Percentiles rank a stretch among this genome's conserved stretches.
Conservation (phyloP, 768 basidiomycete species). For the Pulveroboletus sp. region DNA sequence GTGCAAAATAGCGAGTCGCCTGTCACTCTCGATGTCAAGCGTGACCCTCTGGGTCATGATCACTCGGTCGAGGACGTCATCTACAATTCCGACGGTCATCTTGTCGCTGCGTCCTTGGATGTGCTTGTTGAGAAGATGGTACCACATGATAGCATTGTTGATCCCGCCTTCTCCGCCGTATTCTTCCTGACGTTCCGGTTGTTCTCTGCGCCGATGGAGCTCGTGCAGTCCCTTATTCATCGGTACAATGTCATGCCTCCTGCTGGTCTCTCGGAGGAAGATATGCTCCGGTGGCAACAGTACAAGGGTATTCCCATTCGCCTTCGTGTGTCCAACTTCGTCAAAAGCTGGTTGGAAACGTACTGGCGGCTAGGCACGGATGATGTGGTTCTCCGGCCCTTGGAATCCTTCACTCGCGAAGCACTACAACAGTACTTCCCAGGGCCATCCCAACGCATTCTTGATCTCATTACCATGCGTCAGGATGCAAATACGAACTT, state of each 20-base stretch:
- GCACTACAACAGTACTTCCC: conserved; percentile 61
- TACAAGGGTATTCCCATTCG: conserved; percentile 87
- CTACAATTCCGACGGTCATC: conserved; percentile 84
- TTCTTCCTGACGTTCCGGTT: conserved; percentile 96
- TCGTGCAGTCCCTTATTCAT: conserved; percentile 70
- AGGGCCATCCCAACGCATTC: conserved; percentile 65
- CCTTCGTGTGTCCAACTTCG: conserved; percentile 84
- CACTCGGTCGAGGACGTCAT: conserved; percentile 80
- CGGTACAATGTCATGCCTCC: conserved; percentile 83
- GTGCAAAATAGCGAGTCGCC: conserved; percentile 48
- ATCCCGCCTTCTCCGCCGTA: conserved; percentile 78
- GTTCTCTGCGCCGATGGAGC: conserved; percentile 73
- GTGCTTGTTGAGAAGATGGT: conserved; percentile 97
- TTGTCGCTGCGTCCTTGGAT: conserved; percentile 85
- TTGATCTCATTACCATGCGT: conserved; percentile 60
- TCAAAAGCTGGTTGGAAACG: conserved; percentile 90
- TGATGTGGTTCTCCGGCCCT: conserved; percentile 50
- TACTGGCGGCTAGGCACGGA: conserved; percentile 85
- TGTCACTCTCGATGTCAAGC: conserved; percentile 37
- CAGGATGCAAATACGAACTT: conserved; percentile 42
- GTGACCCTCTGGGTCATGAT: conserved; percentile 57
- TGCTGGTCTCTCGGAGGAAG: conserved; percentile 48
- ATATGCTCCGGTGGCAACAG: conserved; percentile 74
- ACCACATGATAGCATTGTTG: conserved; percentile 87
- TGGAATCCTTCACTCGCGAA: conserved; percentile 59